Evolutionary conservation across 176 grass and related monocot species (phyloP).

Genomic region (Olyra latifolia): DNA sequence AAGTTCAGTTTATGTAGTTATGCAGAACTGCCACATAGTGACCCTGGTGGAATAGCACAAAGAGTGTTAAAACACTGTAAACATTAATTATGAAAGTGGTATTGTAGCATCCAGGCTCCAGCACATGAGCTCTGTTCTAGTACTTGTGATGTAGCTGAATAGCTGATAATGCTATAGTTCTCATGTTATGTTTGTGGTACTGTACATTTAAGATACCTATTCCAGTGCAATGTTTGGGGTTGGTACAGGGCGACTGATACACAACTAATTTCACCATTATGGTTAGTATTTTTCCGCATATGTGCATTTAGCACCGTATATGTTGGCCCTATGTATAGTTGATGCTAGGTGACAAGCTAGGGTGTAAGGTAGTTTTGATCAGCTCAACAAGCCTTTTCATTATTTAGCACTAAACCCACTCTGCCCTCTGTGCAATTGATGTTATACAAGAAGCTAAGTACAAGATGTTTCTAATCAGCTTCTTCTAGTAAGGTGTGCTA

Average conservation of each 20-base stretch:
- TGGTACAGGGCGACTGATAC: background rate
- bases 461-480: background rate
- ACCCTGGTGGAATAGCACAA: background rate
- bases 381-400: background rate
- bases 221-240: background rate
- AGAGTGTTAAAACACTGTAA: background rate
- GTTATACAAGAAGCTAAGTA: background rate
- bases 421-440: background rate
- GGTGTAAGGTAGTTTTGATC: background rate
- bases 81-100: background rate
- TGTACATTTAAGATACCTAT: background rate
- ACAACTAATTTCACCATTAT: background rate
- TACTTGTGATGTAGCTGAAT: background rate
- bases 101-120: background rate
- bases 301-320: background rate
- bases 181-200: background rate
- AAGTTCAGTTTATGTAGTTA: constrained; percentile 10
- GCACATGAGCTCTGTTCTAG: background rate
- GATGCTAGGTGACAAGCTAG: background rate
- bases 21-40: background rate
- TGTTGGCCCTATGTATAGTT: background rate
- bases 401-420: background rate
- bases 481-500: background rate
- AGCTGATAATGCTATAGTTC: background rate
- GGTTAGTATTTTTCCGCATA: background rate